Percentiles rank a stretch among this genome's conserved stretches.
phyloP scores from a whole-genome alignment of 441 rosid species.

The Metrosideros polymorpha region DNA sequence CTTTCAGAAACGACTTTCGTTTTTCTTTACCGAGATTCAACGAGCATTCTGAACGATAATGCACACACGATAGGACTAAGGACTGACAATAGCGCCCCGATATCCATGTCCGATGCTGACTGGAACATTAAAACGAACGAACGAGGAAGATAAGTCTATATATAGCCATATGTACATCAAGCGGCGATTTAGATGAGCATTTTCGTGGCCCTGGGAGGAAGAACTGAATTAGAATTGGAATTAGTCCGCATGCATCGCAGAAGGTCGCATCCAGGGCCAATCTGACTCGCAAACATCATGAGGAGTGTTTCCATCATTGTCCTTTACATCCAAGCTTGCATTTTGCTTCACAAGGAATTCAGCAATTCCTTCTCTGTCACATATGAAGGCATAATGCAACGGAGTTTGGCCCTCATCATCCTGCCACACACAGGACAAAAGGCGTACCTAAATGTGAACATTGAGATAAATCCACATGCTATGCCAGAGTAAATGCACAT shows the following conservation, averaged over 20 bases:
- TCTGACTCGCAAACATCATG: conserved; percentile 47
- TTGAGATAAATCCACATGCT: background rate
- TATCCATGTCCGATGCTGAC: background rate
- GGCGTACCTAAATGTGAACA: background rate
- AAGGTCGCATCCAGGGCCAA: conserved; percentile 60
- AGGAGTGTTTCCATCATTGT: conserved; percentile 60
- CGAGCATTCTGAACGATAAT: background rate
- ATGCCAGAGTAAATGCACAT: background rate
- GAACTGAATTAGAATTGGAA: background rate
- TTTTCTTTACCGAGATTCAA: background rate
- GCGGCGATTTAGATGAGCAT: background rate
- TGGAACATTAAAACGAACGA: background rate
- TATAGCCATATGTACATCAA: background rate
- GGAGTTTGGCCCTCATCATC: conserved; percentile 94
- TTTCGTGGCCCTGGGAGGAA: background rate
- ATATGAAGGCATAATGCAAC: conserved; percentile 84
- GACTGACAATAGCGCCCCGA: background rate
- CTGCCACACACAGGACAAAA: conserved; percentile 23
- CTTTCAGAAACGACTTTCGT: background rate
- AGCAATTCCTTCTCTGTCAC: conserved; percentile 77
- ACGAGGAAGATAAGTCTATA: background rate
- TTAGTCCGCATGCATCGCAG: conserved; percentile 13
- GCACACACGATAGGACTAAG: background rate
- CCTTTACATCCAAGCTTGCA: conserved; percentile 53
- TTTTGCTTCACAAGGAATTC: conserved; percentile 71